Percentiles rank a stretch among this genome's conserved stretches.
phyloP scores from a whole-genome alignment of 2,329 filamentous ascomycete genomes.

The Ophiostoma sp. region DNA sequence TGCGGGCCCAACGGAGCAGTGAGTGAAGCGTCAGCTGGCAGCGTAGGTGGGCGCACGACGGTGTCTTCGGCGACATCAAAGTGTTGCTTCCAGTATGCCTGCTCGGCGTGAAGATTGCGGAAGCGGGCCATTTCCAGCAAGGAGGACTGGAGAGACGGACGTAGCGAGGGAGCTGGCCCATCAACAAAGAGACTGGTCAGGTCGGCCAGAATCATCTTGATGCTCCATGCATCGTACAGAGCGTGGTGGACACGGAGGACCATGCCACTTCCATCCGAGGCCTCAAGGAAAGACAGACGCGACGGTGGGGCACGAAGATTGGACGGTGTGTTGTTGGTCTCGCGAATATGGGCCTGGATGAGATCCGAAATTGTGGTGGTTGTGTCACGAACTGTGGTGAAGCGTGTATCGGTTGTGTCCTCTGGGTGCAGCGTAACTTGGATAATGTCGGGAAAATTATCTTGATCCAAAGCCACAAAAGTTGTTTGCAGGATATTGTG shows the following conservation, averaged over 20 bases:
- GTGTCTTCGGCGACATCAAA: neutral
- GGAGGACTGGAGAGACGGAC: neutral
- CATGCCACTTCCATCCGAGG: conserved; percentile 30
- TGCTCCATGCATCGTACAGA: conserved; percentile 35
- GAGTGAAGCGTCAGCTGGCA: neutral
- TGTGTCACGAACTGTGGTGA: neutral
- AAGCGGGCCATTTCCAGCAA: neutral
- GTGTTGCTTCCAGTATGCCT: neutral
- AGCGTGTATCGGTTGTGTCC: neutral
- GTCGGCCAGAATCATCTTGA: conserved; percentile 33
- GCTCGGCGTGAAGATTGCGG: neutral
- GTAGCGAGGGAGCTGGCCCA: too few species aligned
- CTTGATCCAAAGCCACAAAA: neutral
- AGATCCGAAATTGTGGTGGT: neutral
- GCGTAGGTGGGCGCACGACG: neutral
- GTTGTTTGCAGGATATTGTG: conserved; percentile 12
- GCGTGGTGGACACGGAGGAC: conserved; percentile 33
- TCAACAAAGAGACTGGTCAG: conserved; percentile 23
- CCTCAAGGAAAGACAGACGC: conserved; percentile 30
- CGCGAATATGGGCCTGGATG: neutral
- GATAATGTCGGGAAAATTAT: neutral
- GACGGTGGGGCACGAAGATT: conserved; percentile 28
- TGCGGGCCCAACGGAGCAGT: conserved; percentile 27
- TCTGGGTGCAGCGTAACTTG: neutral
- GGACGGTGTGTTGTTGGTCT: neutral